Evolutionary conservation across 768 basidiomycete genomes (phyloP), one percentile per base, ranked within the genome.

Genomic region (Suillus weaverae): DNA sequence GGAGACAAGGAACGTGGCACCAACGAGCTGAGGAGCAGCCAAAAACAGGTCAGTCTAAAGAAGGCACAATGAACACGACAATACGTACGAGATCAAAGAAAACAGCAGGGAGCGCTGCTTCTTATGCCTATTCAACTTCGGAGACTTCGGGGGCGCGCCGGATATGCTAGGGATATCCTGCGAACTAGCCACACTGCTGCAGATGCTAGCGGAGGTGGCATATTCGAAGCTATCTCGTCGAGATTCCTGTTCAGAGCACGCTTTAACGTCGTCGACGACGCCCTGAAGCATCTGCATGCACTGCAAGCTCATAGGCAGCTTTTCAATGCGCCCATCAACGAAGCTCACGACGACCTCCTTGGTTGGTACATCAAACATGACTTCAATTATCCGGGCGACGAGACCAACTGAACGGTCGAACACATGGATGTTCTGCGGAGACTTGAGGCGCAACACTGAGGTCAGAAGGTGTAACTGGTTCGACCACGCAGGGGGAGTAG

Each of bases 91-190:
- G 64, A 91, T 85, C 46, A 92, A 77, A 8, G 88, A 84, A 83
- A 88, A 89, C 56, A 91, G 79, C 65, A 92, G 72, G 18, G 91
- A 92, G 51, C 86, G 82, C 69, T 89, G 86, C 68, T 86, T 89
- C 77, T 88, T 90, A 68, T 91, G 88, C 67, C 83, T 84, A 48
- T 77, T 70, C 4, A 68, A 68, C 69, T 80, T 84, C 50, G 70
- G 70, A 46, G 78, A 60, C 60, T 71, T 69, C 10, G 74, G 69
- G 43, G 76, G 69, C 38, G 65, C 50, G 38, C 66, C 50, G 32
- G 33, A 36, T 35, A 26, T 18, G 16, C 66, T 56, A 1, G 67
- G 67, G 7, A 62, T 20, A 43, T 70, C 66, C 32, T 73, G 76
- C 36, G 67, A 36, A 38, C 73, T 70, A 11, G 66, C 50, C 4